These are phyloP conservation scores for Colletotrichum horii DNA, from an alignment of 2,329 filamentous ascomycete genomes.

Conservation along the genomic window DNA sequence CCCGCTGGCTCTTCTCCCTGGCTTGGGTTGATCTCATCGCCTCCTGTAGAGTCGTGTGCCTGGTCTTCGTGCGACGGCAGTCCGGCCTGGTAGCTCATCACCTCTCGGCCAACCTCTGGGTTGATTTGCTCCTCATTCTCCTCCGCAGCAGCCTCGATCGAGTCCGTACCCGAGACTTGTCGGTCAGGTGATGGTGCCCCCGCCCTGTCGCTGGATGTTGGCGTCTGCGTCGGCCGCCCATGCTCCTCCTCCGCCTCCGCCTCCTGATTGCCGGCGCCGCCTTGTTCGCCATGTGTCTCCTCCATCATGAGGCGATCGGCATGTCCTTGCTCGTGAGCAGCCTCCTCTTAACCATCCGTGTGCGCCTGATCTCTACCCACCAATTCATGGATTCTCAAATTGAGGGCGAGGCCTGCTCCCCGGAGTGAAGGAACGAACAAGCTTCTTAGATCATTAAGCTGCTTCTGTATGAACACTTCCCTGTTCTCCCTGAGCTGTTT, in stretches of 20 bases:
- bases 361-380: neutral
- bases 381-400: too few relatives aligned
- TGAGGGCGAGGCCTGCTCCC: too few relatives aligned
- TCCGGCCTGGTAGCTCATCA: neutral
- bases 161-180: too few relatives aligned
- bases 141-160: rapidly evolving
- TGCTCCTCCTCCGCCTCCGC: neutral
- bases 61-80: neutral
- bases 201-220: too few relatives aligned
- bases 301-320: neutral
- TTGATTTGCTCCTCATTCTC: rapidly evolving
- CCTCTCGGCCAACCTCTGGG: too few relatives aligned
- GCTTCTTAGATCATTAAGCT: too few relatives aligned
- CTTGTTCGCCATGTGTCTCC: neutral
- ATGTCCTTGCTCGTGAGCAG: neutral
- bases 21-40: neutral
- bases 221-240: too few relatives aligned
- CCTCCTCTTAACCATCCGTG: too few relatives aligned
- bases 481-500: too few relatives aligned
- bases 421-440: too few relatives aligned
- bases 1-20: rapidly evolving
- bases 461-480: too few relatives aligned
- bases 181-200: too few relatives aligned
- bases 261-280: neutral
- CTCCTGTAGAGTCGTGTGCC: neutral